Evolutionary conservation across 805 yeast genomes (phyloP).

Genomic region (Phaffomyces opuntiae): DNA sequence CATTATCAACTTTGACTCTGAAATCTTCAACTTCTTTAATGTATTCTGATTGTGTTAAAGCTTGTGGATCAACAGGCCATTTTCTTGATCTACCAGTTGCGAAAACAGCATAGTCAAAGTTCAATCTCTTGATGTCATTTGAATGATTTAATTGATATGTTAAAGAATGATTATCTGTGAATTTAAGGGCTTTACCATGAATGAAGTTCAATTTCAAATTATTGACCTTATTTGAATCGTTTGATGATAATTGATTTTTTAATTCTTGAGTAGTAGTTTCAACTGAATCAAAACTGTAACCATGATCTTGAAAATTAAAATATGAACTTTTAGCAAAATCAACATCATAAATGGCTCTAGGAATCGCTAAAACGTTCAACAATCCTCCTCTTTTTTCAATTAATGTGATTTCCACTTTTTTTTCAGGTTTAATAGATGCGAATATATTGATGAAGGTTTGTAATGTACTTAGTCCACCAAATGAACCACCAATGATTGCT

Average conservation of each 20-base stretch:
- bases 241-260: conserved; percentile 3
- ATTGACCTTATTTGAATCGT: neutral
- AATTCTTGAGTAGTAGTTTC: conserved; percentile 27
- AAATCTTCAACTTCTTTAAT: conserved; percentile 36
- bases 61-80: conserved; percentile 50
- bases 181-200: conserved; percentile 19
- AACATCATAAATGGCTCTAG: conserved; percentile 29
- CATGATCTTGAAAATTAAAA: conserved; percentile 22
- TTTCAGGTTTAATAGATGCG: neutral
- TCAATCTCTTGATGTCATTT: conserved; percentile 16
- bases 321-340: conserved; percentile 31
- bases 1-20: conserved; percentile 24
- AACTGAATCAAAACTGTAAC: conserved; percentile 25
- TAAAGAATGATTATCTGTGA: conserved; percentile 16
- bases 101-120: conserved; percentile 41
- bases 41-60: conserved; percentile 29
- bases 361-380: conserved; percentile 33
- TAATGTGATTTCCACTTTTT: conserved; percentile 24
- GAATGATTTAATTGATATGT: conserved; percentile 16
- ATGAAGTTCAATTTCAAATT: conserved; percentile 15
- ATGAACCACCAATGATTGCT: conserved; percentile 29
- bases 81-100: conserved; percentile 44
- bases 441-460: conserved; percentile 14
- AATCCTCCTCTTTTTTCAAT: conserved; percentile 36
- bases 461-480: conserved; percentile 30